phyloP scores from a whole-genome alignment of 345 rosid genomes.

The Excoecaria cochinchinensis region DNA sequence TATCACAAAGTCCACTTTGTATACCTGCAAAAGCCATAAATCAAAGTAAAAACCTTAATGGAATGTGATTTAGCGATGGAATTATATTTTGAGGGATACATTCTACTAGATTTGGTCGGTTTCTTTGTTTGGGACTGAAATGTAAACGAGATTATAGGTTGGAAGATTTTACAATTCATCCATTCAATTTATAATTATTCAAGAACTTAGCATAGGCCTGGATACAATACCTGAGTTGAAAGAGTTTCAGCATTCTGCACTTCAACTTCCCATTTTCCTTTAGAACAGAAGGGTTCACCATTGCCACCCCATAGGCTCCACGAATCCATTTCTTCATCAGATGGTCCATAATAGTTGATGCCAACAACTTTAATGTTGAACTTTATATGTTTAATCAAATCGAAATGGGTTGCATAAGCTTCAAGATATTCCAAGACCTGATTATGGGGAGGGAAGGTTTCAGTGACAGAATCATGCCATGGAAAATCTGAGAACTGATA shows the following conservation, averaged over 20 bases:
- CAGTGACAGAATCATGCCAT: slow-evolving; percentile 40
- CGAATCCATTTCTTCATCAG: slow-evolving; percentile 22
- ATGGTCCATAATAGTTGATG: slow-evolving; percentile 20
- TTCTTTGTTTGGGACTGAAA: no score
- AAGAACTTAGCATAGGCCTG: no score
- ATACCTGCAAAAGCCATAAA: slow-evolving; percentile 21
- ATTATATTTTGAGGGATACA: no score
- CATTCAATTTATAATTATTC: no score
- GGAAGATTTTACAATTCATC: no score
- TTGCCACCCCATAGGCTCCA: slow-evolving; percentile 37
- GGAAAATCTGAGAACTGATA: slow-evolving; percentile 44
- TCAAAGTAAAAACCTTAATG: no score
- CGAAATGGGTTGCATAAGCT: slow-evolving; percentile 32
- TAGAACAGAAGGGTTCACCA: slow-evolving; percentile 28
- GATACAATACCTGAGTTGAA: no score
- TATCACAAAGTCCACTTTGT: slow-evolving; percentile 39
- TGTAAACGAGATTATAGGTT: no score
- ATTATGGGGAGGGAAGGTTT: slow-evolving; percentile 24
- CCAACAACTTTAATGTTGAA: slow-evolving; percentile 34
- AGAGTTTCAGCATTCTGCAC: slow-evolving; percentile 20
- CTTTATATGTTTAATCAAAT: slow-evolving; percentile 10
- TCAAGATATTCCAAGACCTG: slow-evolving; percentile 36
- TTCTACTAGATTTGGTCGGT: no score
- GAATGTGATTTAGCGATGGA: no score
- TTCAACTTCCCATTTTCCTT: slow-evolving; percentile 38